A percentile compares a stretch with the other conserved stretches of the same genome.
Conservation (phyloP, 2,329 filamentous ascomycete species). For the Claviceps maximensis region DNA sequence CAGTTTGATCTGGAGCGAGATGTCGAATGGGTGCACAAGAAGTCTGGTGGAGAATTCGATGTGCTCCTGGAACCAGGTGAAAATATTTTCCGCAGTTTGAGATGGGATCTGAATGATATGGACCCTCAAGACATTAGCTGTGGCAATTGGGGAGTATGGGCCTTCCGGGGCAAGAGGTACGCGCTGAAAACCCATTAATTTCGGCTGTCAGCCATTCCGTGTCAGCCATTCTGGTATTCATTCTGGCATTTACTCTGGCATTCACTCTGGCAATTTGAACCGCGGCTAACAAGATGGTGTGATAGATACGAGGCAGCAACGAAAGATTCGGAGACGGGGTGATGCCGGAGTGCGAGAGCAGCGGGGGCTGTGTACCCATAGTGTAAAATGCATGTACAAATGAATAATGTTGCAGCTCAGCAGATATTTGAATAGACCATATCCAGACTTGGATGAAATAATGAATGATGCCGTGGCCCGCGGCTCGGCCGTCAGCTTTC, state of each 20-base stretch:
- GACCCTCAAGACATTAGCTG: conserved; percentile 90
- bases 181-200: conserved; percentile 12
- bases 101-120: conserved; percentile 94
- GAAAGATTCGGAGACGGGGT: conserved; percentile 27
- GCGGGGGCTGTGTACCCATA: conserved; percentile 5
- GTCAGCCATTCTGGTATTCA: too few relatives aligned
- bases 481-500: too few relatives aligned
- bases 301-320: conserved; percentile 49
- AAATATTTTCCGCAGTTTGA: conserved; percentile 82
- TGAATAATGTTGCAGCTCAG: background rate
- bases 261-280: background rate
- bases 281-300: background rate
- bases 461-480: conserved; percentile 3
- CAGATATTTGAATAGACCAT: background rate
- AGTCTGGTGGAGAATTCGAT: conserved; percentile 81
- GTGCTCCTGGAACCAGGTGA: conserved; percentile 83
- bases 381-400: conserved; percentile 4
- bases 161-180: conserved; percentile 92
- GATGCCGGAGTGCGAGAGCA: background rate
- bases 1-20: conserved; percentile 91
- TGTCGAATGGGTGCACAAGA: conserved; percentile 77
- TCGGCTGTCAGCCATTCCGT: too few relatives aligned
- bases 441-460: background rate
- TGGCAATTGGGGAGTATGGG: conserved; percentile 96
- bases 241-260: too few relatives aligned